These are phyloP conservation scores for Silene latifolia DNA, from an alignment of 148 eudicot genomes.

Conservation along the genomic window DNA sequence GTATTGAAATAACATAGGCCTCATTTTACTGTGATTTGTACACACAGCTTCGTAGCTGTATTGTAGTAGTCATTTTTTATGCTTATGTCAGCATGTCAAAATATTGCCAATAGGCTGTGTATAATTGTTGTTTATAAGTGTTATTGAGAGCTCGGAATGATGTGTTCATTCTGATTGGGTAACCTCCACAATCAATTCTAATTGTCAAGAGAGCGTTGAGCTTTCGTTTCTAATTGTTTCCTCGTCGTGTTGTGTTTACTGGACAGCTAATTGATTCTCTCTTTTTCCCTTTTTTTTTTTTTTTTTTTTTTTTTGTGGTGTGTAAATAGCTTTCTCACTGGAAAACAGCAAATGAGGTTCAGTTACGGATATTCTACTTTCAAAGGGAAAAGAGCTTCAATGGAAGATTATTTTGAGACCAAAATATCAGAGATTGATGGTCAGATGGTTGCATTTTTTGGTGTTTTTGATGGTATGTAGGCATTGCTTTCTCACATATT, in stretches of 20 bases:
- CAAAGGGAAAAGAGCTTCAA: constrained; percentile 71
- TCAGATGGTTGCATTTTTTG: constrained; percentile 76
- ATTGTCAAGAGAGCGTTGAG: not conserved
- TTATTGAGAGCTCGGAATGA: not conserved
- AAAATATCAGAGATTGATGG: constrained; percentile 67
- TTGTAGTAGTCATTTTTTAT: not conserved
- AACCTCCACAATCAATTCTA: not conserved
- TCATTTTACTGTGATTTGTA: no score
- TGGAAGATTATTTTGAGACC: constrained; percentile 80
- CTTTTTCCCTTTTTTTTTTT: not conserved
- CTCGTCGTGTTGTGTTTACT: not conserved
- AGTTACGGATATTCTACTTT: constrained; percentile 86
- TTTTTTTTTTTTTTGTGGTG: not conserved
- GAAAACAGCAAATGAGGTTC: constrained; percentile 40
- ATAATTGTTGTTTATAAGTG: not conserved
- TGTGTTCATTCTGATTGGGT: not conserved
- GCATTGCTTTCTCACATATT: not conserved
- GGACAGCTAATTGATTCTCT: no score
- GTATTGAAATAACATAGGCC: no score
- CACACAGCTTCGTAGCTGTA: no score
- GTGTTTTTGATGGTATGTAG: constrained; percentile 74
- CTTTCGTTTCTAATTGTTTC: not conserved
- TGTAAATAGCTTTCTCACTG: constrained; percentile 47
- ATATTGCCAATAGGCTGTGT: not conserved
- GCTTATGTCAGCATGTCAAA: not conserved